Evolutionary conservation across 495 filamentous ascomycete genomes (phyloP), one percentile per base, ranked within the genome.

Genomic region (Podospora pseudopauciseta): DNA sequence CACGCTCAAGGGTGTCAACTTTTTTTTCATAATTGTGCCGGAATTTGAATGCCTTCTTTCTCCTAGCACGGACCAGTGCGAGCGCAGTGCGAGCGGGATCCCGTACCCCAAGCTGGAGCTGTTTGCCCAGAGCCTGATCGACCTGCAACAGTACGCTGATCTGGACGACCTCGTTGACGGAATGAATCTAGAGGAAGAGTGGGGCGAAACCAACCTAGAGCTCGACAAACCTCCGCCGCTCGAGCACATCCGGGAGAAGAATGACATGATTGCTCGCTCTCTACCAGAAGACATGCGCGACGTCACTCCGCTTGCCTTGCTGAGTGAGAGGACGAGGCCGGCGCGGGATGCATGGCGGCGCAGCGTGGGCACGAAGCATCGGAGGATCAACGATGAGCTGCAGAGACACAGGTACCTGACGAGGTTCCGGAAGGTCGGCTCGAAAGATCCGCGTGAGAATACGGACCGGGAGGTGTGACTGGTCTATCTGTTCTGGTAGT

Each of bases 181-280:
- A 23, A 70, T 70, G 57, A 27, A 70, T 26, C 19, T 68, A 23
- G 27, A 65, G n/a, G 62, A 68, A 39, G 44, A 20, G 11, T 63
- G 69, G 65, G 66, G 57, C 56, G 58, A 67, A 23, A 5, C 3
- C 4, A 30, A 53, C 28, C 63, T 70, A 5, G n/a, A 65, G 4
- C 53, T 70, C 13, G 54, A 64, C n/a, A 71, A 75, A 20, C 77
- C 74, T n/a, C 77, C 75, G 9, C 63, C 57, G 56, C 60, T 54
- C 11, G 49, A 65, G n/a, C 16, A 62, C 28, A 65, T 65, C 49
- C 34, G 18, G 18, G 15, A 44, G 26, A 69, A 49, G 3, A 63
- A 65, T 39, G 58, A 58, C 5, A 1, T 44, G 58, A 69, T 65
- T 23, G n/a, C 54, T 55, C 16, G 49, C 53, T 60, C 61, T 11